Base-by-base conservation (phyloP, 345 rosid genomes). In the Melastoma malabathricum region DNA sequence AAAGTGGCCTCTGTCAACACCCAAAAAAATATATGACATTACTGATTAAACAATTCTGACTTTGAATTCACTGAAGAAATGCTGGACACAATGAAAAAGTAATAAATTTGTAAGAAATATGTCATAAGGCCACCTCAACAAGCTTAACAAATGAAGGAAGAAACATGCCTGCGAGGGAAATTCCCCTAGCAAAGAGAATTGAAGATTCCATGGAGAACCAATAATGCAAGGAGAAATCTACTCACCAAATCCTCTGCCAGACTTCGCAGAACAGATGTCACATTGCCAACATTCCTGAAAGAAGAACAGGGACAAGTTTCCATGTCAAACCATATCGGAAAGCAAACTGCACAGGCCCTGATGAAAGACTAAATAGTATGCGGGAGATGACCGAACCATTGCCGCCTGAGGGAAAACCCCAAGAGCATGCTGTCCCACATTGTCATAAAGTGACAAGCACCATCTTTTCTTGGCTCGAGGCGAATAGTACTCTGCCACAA, bases 231-330 rank as follows among this genome's bases (percentile, higher is more conserved):
- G 41, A 34, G 41, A 34, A 34, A 12, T 6, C 9, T 29, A 29
- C 87, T 80, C 81, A 92, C 98, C 98, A 71, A 92, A 92, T 50
- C 98, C 98, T 75, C 86, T 87, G 64, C 98, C 98, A 50, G 96
- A 87, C 67, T 84, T 87, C 43, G 84, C 80, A 15, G 80, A 78
- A 64, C 96, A 92, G 51, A 92, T 79, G 51, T 92, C 95, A 61
- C 98, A 92, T 56, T 92, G 96, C 98, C 98, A 87, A 20, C 74
- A 88, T 71, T 92, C 98, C 96, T 92, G 75, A 70, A 68, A 56
- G 51, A 43, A 17, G n/a, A 6, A 34, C 41, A 12, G 41, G 41
- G 3, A 7, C 41, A 6, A 34, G 41, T 34, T 34, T 34, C 12
- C 41, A 34, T 34, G 41, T 34, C 41, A 34, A 12, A 34, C 41